phyloP scores from a whole-genome alignment of 2,329 filamentous ascomycete species.

The Curvularia lunata region DNA sequence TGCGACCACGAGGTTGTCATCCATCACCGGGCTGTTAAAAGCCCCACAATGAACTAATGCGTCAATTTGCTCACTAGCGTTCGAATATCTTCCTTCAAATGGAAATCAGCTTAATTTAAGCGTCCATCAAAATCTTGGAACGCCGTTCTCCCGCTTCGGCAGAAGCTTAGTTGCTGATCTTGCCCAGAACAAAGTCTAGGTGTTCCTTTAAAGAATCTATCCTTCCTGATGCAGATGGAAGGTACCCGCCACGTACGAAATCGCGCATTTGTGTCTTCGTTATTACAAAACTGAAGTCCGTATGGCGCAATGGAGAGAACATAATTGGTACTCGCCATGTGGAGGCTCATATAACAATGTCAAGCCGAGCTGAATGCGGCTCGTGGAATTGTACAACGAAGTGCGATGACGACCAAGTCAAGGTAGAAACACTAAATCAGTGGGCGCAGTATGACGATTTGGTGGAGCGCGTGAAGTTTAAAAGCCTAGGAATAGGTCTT shows the following conservation, averaged over 20 bases:
- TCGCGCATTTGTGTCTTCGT: background rate
- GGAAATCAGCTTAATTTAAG: background rate
- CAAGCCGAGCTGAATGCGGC: background rate
- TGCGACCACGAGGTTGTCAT: background rate
- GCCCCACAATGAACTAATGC: background rate
- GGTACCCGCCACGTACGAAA: slow-evolving; percentile 1
- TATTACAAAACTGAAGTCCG: too few relatives aligned
- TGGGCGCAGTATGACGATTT: too few relatives aligned
- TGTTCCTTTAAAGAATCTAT: background rate
- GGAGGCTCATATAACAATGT: background rate
- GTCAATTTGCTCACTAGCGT: background rate
- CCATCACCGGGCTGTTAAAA: background rate
- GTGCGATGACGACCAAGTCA: background rate
- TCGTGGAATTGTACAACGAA: background rate
- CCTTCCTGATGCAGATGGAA: background rate
- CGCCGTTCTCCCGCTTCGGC: slow-evolving; percentile 7
- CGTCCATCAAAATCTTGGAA: background rate
- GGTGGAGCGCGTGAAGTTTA: background rate
- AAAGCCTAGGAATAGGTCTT: background rate
- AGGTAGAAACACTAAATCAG: background rate
- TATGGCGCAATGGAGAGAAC: background rate
- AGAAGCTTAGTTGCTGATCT: slow-evolving; percentile 6
- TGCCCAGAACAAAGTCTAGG: background rate
- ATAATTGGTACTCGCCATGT: background rate
- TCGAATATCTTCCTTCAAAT: background rate